Evolutionary conservation across 495 filamentous ascomycete genomes (phyloP), one percentile per base, ranked within the genome.

Genomic region (Cryomyces minteri): DNA sequence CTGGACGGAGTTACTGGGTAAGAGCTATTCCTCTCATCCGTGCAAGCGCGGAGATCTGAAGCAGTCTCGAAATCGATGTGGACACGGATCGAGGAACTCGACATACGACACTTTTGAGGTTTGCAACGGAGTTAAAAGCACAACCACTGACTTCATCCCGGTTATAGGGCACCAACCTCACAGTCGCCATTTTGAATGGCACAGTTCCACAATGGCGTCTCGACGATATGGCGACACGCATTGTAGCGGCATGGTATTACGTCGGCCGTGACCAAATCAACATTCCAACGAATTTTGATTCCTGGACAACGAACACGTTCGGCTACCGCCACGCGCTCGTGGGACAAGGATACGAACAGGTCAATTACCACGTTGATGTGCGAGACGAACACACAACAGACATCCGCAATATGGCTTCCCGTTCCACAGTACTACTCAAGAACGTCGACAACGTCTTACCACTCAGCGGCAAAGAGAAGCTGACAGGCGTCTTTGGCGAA

Each of bases 181-280:
- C 85, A 1, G 56, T 83, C 39, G 79, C 77, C 7, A 79, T 88
- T 6, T 65, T 88, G 43, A 93, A 93, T 54, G 83, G 83, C 11
- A 86, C 82, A 2, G 66, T 90, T 36, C 84, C 85, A 0, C 73
- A 80, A 55, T 92, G 79, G 72, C 78, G 85, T 48, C 50, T 93
- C 32, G 82, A 90, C 53, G 85, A 93, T 52, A 88, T 90, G 82
- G 82, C 73, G 7, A 76, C 79, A 50, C 75, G 85, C 48, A 88
- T 93, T 53, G 87, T 93, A 76, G 73, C 85, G 37, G 78, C 85
- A 32, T 86, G 76, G 60, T 93, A 82, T 67, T 86, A 84, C 62
- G 81, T 88, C 47, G 80, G 80, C 44, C 72, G 74, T 50, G 76
- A 78, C 31, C 61, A 67, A 29, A 53, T 66, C 28, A 65, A 71